These are phyloP conservation scores for Cucumis cinereus DNA, from an alignment of 306 rosid genomes.

Conservation along the genomic window DNA sequence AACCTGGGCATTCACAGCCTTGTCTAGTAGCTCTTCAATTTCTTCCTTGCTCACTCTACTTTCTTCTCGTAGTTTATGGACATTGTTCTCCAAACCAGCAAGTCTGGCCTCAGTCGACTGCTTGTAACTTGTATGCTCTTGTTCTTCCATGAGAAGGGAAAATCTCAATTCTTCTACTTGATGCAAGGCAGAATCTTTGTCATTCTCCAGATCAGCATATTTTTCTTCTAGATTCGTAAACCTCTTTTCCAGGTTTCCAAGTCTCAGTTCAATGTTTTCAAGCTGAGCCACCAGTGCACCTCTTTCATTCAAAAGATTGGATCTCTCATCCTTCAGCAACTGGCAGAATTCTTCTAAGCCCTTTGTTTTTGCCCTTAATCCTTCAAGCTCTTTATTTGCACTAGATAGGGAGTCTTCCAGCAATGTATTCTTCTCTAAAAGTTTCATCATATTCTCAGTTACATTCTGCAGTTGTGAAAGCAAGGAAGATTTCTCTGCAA, in stretches of 20 bases:
- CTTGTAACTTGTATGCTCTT: constrained; percentile 44
- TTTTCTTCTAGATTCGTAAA: constrained; percentile 63
- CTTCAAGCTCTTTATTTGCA: constrained; percentile 75
- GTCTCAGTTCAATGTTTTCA: constrained; percentile 56
- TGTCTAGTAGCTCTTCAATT: constrained; percentile 78
- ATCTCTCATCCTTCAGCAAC: constrained; percentile 59
- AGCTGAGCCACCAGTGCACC: constrained; percentile 45
- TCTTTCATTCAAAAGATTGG: constrained; percentile 61
- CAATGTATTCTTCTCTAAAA: constrained; percentile 58
- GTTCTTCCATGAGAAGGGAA: constrained; percentile 48
- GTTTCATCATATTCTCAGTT: constrained; percentile 79
- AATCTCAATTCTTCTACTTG: constrained; percentile 57
- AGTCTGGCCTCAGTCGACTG: constrained; percentile 50
- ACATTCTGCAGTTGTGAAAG: constrained; percentile 70
- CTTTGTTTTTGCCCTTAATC: constrained; percentile 57
- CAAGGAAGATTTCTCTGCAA: constrained; percentile 52
- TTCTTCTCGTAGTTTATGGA: constrained; percentile 50
- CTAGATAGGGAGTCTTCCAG: constrained; percentile 65
- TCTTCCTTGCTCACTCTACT: constrained; percentile 53
- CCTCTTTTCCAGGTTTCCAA: constrained; percentile 57
- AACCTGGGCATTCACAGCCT: constrained; percentile 78
- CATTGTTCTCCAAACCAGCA: constrained; percentile 45
- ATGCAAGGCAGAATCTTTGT: constrained; percentile 38
- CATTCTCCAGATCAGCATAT: constrained; percentile 57
- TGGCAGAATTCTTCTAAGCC: constrained; percentile 77